Base-by-base conservation (phyloP, 805 yeast genomes). In the Wickerhamomyces alni region DNA sequence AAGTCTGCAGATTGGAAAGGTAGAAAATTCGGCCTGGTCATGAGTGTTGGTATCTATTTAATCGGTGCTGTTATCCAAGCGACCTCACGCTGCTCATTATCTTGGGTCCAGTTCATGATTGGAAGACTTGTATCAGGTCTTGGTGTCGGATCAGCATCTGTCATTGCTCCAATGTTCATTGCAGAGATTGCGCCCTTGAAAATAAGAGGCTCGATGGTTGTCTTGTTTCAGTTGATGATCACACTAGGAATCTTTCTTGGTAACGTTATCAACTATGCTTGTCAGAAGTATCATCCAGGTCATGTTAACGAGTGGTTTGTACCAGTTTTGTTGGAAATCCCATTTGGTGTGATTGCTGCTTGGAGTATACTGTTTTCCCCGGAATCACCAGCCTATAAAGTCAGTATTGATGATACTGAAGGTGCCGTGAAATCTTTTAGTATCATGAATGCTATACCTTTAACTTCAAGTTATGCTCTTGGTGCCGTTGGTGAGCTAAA, bases 101-200 rank as follows among this genome's bases (percentile, higher is more conserved):
- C 64, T 24, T 81, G 87, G 87, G 72, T 70, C 53, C 87, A 80
- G 58, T 70, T 74, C 51, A 69, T 77, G 47, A 65, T 79, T 49
- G 87, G 87, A 35, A 70, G 87, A 64, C 70, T 67, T 32, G 57
- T 82, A 37, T 75, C 87, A 17, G 95, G 95, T 36, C 49, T 82
- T 10, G 85, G 87, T 36, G 84, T 86, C 44, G 95, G 95, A 47
- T 74, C 77, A 37, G 70, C 85, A 21, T 75, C 91, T 16, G 87
- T 88, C 32, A 68, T 82, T 42, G 84, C 83, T 25, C 91, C 94
- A 32, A 67, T 86, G 64, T 76, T 80, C 57, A 78, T 81, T 51
- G 69, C 82, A 33, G 89, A 82, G 58, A 69, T 77, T 42, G 66
- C 87, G 37, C 88, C 88, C 43, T 75, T 77, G 45, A 71, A 69